Percentiles rank a stretch among this genome's conserved stretches.
These are phyloP conservation scores for Pyrenochaeta sp. DNA, from an alignment of 2,329 filamentous ascomycete species.

Conservation along the genomic window DNA sequence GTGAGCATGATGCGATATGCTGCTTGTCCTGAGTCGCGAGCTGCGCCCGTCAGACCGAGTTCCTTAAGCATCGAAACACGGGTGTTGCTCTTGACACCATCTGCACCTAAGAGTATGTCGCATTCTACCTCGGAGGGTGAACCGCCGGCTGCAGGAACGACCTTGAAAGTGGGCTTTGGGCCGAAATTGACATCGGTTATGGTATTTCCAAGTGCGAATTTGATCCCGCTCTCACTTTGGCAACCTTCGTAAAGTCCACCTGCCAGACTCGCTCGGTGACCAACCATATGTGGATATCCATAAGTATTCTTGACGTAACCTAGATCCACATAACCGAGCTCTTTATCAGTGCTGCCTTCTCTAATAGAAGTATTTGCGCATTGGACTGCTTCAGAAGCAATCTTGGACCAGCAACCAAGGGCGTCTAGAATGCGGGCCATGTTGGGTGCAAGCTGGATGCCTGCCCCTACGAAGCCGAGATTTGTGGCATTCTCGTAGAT, in stretches of 20 bases:
- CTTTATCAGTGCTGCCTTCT: conserved; percentile 72
- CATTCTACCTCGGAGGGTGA: conserved; percentile 61
- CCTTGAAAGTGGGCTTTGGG: conserved; percentile 66
- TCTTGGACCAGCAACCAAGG: conserved; percentile 75
- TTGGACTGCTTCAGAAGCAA: conserved; percentile 74
- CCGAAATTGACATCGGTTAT: conserved; percentile 64
- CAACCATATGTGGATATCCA: conserved; percentile 79
- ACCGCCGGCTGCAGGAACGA: conserved; percentile 62
- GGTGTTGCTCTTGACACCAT: conserved; percentile 59
- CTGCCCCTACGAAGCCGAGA: conserved; percentile 82
- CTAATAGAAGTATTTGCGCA: conserved; percentile 76
- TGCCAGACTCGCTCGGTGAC: conserved; percentile 76
- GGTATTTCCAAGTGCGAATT: conserved; percentile 70
- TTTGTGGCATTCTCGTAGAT: conserved; percentile 77
- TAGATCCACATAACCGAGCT: conserved; percentile 75
- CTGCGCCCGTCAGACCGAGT: conserved; percentile 60
- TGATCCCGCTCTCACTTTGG: conserved; percentile 65
- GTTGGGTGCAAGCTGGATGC: conserved; percentile 85
- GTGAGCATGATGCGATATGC: conserved; percentile 81
- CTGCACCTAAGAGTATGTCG: conserved; percentile 55
- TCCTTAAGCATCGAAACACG: conserved; percentile 62
- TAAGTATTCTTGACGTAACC: conserved; percentile 72
- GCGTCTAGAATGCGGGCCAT: conserved; percentile 78
- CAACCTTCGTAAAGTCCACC: conserved; percentile 75
- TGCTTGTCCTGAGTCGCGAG: conserved; percentile 76